Base-by-base conservation (phyloP, 2,329 filamentous ascomycete species). In the Gaeumannomyces tritici region DNA sequence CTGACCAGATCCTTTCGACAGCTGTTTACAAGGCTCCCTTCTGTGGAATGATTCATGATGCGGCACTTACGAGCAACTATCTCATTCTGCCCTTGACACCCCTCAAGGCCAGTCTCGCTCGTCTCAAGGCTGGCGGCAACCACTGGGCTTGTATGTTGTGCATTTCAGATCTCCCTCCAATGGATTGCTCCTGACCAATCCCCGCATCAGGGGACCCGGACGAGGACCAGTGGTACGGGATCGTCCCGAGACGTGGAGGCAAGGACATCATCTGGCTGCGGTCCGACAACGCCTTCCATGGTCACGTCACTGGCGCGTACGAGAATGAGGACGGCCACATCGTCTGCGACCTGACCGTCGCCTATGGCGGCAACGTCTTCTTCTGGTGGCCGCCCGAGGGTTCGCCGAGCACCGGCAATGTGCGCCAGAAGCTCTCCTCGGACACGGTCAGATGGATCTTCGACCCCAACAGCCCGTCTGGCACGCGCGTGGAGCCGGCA, bases 221-320 rank as follows among this genome's bases (percentile, higher is more conserved):
- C 3, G 80, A 83, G 68, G 80, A 83, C 66, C 80, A 83, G 67
- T 79, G 77, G 71, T 84, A 83, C 65, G 82, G 79, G 0, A 72
- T 84, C 18, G 80, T 83, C 2, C 81, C 81, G 3, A 73, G 82
- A 9, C 70, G 77, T 3, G 77, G 77, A 3, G 80, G 75, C 0
- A 81, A 79, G 64, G 81, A 84, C 68, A 79, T 83, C 55, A 70
- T 78, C 1, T 83, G 81, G 80, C 75, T 82, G 60, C 69, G 79
- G 29, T 77, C 78, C 11, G 76, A 79, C 59, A 83, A 83, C 62
- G 77, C 69, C 0, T 80, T 80, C 66, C 77, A 79, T 59, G 77
- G 79, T 8, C 79, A 81, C 62, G 72, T 79, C 21, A 78, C 77
- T 1, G 77, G 78, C 11, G 79, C 77, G 64, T 80, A 79, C 67